These are phyloP conservation scores for Lactarius deliciosus DNA, from an alignment of 768 basidiomycete species.

Conservation along the genomic window DNA sequence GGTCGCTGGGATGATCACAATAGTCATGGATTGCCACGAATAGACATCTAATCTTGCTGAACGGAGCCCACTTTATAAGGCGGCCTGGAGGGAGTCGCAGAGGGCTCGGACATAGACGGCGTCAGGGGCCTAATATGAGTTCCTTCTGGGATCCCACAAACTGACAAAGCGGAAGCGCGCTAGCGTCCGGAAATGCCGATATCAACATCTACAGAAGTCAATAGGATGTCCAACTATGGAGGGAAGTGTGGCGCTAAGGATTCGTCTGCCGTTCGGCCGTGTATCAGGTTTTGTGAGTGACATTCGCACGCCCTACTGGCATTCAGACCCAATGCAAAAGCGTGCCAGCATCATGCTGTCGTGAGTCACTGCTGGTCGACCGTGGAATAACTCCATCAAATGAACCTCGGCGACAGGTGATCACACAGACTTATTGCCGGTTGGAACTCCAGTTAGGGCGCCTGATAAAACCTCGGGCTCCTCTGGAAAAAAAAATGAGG, in stretches of 20 bases:
- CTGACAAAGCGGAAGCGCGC: constrained; percentile 20
- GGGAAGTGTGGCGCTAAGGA: constrained; percentile 22
- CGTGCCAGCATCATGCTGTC: background rate
- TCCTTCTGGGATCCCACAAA: constrained; percentile 5
- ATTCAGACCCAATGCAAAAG: background rate
- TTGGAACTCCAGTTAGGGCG: constrained; percentile 2
- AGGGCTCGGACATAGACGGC: constrained; percentile 2
- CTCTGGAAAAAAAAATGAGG: constrained; percentile 12
- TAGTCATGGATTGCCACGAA: constrained; percentile 22
- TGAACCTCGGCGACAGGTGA: background rate
- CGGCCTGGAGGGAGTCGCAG: background rate
- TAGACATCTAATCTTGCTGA: background rate
- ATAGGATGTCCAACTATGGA: constrained; percentile 20
- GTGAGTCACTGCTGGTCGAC: background rate
- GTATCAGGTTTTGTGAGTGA: background rate
- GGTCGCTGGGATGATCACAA: constrained; percentile 27
- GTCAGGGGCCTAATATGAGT: background rate
- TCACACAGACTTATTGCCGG: background rate
- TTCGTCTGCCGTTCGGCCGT: constrained; percentile 1
- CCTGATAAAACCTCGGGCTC: background rate
- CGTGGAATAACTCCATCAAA: constrained; percentile 1
- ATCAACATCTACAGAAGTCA: constrained; percentile 11
- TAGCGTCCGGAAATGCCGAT: constrained; percentile 3
- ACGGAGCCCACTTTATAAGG: constrained; percentile 21
- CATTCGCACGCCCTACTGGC: background rate